Evolutionary conservation across 1,139 yeast species (phyloP).

Genomic region (Geotrichum australiense): DNA sequence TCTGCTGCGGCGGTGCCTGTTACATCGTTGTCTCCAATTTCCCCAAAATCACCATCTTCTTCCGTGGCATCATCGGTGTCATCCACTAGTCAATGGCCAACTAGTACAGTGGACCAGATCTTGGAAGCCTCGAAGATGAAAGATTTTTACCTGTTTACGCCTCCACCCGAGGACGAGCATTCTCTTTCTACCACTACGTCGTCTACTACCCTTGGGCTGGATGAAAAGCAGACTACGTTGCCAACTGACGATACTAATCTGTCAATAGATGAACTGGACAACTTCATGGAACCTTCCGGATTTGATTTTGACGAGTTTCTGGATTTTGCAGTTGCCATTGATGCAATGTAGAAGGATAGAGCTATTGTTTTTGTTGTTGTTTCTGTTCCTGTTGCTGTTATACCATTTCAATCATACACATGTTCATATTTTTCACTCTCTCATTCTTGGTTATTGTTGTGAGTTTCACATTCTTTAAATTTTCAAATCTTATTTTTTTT

Average conservation of each 20-base stretch:
- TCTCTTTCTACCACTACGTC: no score
- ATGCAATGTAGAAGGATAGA: constrained; percentile 1
- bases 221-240: no score
- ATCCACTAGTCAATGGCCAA: constrained; percentile 5
- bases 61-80: constrained; percentile 3
- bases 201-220: no score
- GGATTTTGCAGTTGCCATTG: constrained; percentile 3
- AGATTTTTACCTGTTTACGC: constrained; percentile 15
- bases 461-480: no score
- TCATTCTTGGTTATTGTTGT: no score
- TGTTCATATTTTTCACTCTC: no score
- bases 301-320: constrained; percentile 6
- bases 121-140: constrained; percentile 12
- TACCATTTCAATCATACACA: no score
- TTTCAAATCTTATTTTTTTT: not conserved
- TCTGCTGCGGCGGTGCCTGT: no score
- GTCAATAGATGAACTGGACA: no score
- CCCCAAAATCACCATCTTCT: constrained; percentile 14
- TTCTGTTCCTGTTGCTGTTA: no score
- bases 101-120: constrained; percentile 11
- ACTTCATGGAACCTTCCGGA: not conserved
- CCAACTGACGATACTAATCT: no score
- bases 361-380: no score
- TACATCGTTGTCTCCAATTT: constrained; percentile 9
- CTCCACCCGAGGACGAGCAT: constrained; percentile 9